Percentiles rank a stretch among this genome's conserved stretches.
phyloP scores from a whole-genome alignment of 306 rosid species.

The Betula pendula region DNA sequence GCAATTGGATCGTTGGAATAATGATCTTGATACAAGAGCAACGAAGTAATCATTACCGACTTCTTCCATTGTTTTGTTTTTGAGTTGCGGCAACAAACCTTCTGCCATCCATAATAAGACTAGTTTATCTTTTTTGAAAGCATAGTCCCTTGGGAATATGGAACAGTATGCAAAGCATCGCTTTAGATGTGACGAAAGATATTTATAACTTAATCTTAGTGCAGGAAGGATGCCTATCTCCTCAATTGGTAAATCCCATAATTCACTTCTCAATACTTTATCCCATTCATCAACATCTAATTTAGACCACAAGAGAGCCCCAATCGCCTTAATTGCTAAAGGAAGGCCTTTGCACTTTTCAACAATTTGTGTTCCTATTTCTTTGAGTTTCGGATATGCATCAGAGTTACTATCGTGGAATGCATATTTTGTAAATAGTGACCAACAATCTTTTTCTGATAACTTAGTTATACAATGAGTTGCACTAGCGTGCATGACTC shows the following conservation, averaged over 20 bases:
- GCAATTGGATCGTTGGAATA: constrained; percentile 16
- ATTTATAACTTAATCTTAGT: too few species aligned
- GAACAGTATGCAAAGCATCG: constrained; percentile 25
- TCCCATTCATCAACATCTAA: neutral
- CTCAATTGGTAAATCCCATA: too few species aligned
- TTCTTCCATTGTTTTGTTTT: constrained; percentile 1
- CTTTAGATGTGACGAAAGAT: too few species aligned
- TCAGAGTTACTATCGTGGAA: neutral
- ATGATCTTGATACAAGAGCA: constrained; percentile 16
- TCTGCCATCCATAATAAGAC: constrained; percentile 23
- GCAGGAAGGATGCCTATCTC: too few species aligned
- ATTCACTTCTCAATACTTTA: too few species aligned
- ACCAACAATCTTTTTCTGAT: constrained; percentile 8
- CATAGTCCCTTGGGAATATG: constrained; percentile 7
- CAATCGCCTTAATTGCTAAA: constrained; percentile 19
- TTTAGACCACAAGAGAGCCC: constrained; percentile 2
- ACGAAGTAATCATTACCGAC: constrained; percentile 19
- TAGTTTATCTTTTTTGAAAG: constrained; percentile 1
- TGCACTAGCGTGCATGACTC: neutral
- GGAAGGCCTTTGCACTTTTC: constrained; percentile 24
- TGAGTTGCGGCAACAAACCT: constrained; percentile 11
- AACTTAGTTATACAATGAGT: neutral
- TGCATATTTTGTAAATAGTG: constrained; percentile 16
- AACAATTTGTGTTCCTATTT: constrained; percentile 8
- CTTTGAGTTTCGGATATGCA: neutral